Percentiles rank a stretch among this genome's conserved stretches.
Evolutionary conservation across 2,329 filamentous ascomycete genomes (phyloP).

Genomic region (Mycosphaerelloides madeirae): DNA sequence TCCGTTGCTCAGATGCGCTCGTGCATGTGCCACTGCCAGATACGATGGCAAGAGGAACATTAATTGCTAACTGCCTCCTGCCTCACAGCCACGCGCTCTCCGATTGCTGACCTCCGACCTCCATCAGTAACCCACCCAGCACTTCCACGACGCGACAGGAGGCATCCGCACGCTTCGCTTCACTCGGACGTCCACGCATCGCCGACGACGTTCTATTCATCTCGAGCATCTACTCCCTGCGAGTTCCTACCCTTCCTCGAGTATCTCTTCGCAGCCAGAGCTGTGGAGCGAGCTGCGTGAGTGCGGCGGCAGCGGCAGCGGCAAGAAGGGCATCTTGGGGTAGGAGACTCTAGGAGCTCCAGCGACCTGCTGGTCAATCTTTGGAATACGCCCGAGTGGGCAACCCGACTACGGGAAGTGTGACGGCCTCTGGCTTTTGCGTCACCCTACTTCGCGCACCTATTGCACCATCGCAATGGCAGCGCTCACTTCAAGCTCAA

Average conservation of each 20-base stretch:
- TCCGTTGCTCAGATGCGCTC: background rate
- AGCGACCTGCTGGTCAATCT: slow-evolving; percentile 21
- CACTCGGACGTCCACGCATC: slow-evolving; percentile 2
- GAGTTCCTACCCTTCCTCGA: background rate
- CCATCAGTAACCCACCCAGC: background rate
- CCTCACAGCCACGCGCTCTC: background rate
- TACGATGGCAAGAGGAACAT: background rate
- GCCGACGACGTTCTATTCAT: slow-evolving; percentile 14
- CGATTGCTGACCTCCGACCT: background rate
- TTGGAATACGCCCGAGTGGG: slow-evolving; percentile 21
- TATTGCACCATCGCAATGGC: slow-evolving; percentile 22
- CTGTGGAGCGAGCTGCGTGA: background rate
- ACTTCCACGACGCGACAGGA: background rate
- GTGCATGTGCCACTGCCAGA: background rate
- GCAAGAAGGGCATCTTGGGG: slow-evolving; percentile 9
- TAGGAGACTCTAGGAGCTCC: slow-evolving; percentile 13
- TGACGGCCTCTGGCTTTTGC: slow-evolving; percentile 11
- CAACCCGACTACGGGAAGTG: slow-evolving; percentile 21
- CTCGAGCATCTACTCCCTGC: no score
- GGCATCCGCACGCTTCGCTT: background rate
- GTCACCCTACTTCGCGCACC: slow-evolving; percentile 6
- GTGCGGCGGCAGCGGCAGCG: slow-evolving; percentile 14
- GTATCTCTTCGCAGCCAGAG: background rate
- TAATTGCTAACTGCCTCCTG: background rate
- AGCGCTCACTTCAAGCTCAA: slow-evolving; percentile 25